Conservation (phyloP, 2,329 filamentous ascomycete genomes). For the Pyricularia sp. region DNA sequence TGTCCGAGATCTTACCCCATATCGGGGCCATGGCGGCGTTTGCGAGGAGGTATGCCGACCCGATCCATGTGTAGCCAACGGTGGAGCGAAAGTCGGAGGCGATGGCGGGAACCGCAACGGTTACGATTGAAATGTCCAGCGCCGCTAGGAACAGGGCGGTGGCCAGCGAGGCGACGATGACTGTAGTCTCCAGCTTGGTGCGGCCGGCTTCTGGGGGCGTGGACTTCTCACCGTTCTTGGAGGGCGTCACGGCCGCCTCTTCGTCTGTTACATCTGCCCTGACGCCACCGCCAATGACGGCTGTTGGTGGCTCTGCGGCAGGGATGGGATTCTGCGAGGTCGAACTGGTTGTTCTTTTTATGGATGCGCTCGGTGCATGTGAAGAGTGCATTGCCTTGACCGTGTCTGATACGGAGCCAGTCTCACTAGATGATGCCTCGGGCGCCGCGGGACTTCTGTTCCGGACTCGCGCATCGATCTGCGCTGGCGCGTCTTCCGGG, state of each 20-base stretch:
- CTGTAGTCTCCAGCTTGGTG: slow-evolving; percentile 19
- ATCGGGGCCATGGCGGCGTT: slow-evolving; percentile 57
- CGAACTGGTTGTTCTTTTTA: not conserved
- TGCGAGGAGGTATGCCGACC: slow-evolving; percentile 61
- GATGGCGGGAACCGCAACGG: slow-evolving; percentile 54
- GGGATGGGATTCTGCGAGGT: not conserved
- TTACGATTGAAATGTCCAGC: slow-evolving; percentile 47
- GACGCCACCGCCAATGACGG: not conserved
- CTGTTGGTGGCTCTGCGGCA: not conserved
- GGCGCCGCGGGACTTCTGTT: not conserved
- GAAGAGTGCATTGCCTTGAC: not conserved
- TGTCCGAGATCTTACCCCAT: slow-evolving; percentile 58
- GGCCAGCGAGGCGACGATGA: slow-evolving; percentile 29
- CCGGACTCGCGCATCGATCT: not conserved
- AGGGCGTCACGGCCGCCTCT: not conserved
- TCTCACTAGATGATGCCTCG: not conserved
- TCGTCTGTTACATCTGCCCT: not conserved
- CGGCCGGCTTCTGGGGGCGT: slow-evolving; percentile 17
- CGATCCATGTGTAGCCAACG: slow-evolving; percentile 69
- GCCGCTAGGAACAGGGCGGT: slow-evolving; percentile 33
- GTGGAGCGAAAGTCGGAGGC: slow-evolving; percentile 48
- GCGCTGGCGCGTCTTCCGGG: not conserved
- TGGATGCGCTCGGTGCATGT: not conserved
- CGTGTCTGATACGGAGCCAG: not conserved
- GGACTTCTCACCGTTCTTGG: not conserved